A percentile compares a stretch with the other conserved stretches of the same genome.
Conservation (phyloP, 495 filamentous ascomycete species). For the Penicillium psychrofluorescens region DNA sequence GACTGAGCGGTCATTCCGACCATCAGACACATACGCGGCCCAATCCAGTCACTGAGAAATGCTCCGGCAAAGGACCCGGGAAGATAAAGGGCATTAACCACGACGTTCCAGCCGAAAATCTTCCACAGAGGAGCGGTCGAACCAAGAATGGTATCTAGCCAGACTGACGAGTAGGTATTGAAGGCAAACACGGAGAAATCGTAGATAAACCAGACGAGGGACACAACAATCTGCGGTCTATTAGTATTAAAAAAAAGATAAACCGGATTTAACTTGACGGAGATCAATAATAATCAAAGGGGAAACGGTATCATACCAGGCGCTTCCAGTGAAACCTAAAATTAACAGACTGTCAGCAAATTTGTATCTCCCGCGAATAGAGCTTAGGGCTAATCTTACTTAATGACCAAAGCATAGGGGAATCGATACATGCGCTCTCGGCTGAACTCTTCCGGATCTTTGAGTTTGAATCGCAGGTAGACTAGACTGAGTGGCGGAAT, state of each 20-base stretch:
- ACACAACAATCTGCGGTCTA: conserved; percentile 57
- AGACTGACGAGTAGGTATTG: conserved; percentile 66
- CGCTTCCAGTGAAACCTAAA: conserved; percentile 46
- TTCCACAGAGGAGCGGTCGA: conserved; percentile 54
- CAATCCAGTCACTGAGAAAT: conserved; percentile 64
- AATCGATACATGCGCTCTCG: conserved; percentile 48
- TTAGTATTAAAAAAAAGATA: conserved; percentile 42
- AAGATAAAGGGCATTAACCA: conserved; percentile 81
- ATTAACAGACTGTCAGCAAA: background rate
- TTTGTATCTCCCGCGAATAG: no score
- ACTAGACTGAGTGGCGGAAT: conserved; percentile 72
- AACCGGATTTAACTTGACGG: background rate
- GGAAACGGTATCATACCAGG: conserved; percentile 17
- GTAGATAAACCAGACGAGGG: conserved; percentile 87
- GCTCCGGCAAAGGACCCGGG: conserved; percentile 73
- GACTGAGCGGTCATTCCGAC: conserved; percentile 61
- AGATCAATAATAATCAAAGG: background rate
- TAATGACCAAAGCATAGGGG: conserved; percentile 42
- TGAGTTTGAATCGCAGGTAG: conserved; percentile 64
- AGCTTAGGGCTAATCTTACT: conserved; percentile 19
- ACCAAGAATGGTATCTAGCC: conserved; percentile 59
- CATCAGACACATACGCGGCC: conserved; percentile 64
- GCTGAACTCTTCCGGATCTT: conserved; percentile 79
- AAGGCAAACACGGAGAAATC: conserved; percentile 80
- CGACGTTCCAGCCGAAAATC: conserved; percentile 75